Evolutionary conservation across 148 eudicot genomes (phyloP).

Genomic region (Rhododendron henanense): DNA sequence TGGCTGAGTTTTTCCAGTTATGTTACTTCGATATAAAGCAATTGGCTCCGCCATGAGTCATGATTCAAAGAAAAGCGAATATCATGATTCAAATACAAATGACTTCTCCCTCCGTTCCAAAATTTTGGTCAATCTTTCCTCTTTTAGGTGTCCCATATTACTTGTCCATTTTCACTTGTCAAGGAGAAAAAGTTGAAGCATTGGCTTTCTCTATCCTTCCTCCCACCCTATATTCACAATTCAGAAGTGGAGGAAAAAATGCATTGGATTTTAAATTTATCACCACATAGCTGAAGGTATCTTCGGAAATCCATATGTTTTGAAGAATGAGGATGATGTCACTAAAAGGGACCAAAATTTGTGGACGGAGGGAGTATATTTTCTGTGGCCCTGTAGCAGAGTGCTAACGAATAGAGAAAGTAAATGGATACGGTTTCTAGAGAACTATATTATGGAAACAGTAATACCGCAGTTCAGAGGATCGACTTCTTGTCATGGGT

Average conservation of each 20-base stretch:
- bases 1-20: not conserved
- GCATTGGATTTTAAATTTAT: not conserved
- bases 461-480: slow-evolving; percentile 46
- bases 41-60: not conserved
- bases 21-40: not conserved
- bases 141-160: not conserved
- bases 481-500: slow-evolving; percentile 61
- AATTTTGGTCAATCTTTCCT: not conserved
- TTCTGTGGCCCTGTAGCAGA: not conserved
- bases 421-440: not conserved
- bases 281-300: not conserved
- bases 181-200: not conserved
- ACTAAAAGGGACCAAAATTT: not conserved
- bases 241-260: not conserved
- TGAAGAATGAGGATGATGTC: not conserved
- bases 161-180: not conserved
- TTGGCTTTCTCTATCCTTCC: not conserved
- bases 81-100: not conserved
- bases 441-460: not conserved
- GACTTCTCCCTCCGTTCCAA: not conserved
- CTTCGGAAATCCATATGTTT: not conserved
- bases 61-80: not conserved
- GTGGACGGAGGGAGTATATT: not conserved
- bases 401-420: not conserved
- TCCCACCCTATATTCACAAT: not conserved